Conservation (phyloP, 257 asterid species). For the Fraxinus excelsior region DNA sequence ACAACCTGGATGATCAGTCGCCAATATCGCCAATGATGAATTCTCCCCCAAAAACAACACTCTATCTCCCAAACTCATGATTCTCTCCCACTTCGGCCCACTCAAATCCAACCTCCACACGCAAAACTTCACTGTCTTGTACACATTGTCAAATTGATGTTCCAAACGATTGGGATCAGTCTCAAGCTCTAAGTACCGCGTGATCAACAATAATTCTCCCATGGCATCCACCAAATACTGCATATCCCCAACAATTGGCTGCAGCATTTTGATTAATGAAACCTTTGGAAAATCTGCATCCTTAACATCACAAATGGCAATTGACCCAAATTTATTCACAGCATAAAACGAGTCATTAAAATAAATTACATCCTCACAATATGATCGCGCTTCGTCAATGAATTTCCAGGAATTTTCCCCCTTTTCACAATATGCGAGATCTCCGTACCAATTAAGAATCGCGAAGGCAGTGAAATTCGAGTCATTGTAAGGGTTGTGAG, state of each 20-base stretch:
- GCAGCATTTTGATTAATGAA: constrained; percentile 34
- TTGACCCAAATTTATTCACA: constrained; percentile 52
- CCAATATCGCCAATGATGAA: constrained; percentile 59
- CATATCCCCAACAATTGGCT: constrained; percentile 55
- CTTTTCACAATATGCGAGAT: constrained; percentile 55
- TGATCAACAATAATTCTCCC: constrained; percentile 64
- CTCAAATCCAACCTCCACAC: constrained; percentile 53
- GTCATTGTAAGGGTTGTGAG: constrained; percentile 44
- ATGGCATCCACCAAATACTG: constrained; percentile 68
- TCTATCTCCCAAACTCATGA: constrained; percentile 49
- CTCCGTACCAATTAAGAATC: constrained; percentile 47
- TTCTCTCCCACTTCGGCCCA: constrained; percentile 50
- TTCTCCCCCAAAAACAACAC: constrained; percentile 72
- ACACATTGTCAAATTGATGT: constrained; percentile 33
- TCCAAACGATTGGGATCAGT: constrained; percentile 42
- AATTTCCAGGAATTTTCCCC: constrained; percentile 56
- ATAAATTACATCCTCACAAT: constrained; percentile 66
- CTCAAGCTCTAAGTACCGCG: constrained; percentile 58
- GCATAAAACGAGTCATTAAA: constrained; percentile 46
- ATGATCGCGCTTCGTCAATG: constrained; percentile 42
- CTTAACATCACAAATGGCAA: constrained; percentile 57
- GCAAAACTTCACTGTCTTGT: constrained; percentile 55
- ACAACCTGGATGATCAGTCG: constrained; percentile 63
- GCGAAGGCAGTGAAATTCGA: constrained; percentile 53
- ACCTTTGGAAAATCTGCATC: constrained; percentile 37